Evolutionary conservation across 495 filamentous ascomycete species (phyloP).

Genomic region (Terfezia claveryi): DNA sequence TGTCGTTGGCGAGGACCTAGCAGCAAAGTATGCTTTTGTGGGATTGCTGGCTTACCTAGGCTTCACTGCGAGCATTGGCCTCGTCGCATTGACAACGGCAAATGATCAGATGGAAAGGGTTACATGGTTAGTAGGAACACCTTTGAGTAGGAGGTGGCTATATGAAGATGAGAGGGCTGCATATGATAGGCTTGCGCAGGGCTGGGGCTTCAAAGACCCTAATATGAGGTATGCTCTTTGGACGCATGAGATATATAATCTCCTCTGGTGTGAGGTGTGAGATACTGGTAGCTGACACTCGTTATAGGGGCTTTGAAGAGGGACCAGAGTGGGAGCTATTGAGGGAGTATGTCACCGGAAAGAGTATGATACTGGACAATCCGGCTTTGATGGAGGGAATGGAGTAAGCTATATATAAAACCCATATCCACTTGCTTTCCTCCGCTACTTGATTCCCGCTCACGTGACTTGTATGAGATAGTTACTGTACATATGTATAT

Average conservation of each 20-base stretch:
- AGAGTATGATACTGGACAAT: slow-evolving; percentile 74
- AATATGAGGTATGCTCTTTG: not conserved
- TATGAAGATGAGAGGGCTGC: slow-evolving; percentile 84
- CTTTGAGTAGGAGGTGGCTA: slow-evolving; percentile 67
- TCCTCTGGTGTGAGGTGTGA: too few species aligned
- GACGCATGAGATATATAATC: too few species aligned
- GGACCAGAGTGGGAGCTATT: slow-evolving; percentile 73
- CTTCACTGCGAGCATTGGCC: slow-evolving; percentile 53
- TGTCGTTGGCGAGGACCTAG: slow-evolving; percentile 44
- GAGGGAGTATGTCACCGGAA: slow-evolving; percentile 52
- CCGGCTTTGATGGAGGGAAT: slow-evolving; percentile 79
- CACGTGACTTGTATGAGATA: too few species aligned
- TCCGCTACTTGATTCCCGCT: too few species aligned
- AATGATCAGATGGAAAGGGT: slow-evolving; percentile 93
- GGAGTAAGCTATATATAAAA: slow-evolving; percentile 27
- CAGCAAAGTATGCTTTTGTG: slow-evolving; percentile 55
- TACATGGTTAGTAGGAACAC: slow-evolving; percentile 61
- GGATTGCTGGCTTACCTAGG: slow-evolving; percentile 64
- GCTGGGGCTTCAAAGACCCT: slow-evolving; percentile 75
- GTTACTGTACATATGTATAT: too few species aligned
- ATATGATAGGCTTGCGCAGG: slow-evolving; percentile 58
- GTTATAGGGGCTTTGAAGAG: slow-evolving; percentile 67
- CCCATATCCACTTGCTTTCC: too few species aligned
- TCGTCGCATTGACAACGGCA: slow-evolving; percentile 60
- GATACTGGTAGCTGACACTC: slow-evolving; percentile 5